Percentiles rank a stretch among this genome's conserved stretches.
Evolutionary conservation across 495 filamentous ascomycete species (phyloP).

Genomic region (Penicillium mononematosum): DNA sequence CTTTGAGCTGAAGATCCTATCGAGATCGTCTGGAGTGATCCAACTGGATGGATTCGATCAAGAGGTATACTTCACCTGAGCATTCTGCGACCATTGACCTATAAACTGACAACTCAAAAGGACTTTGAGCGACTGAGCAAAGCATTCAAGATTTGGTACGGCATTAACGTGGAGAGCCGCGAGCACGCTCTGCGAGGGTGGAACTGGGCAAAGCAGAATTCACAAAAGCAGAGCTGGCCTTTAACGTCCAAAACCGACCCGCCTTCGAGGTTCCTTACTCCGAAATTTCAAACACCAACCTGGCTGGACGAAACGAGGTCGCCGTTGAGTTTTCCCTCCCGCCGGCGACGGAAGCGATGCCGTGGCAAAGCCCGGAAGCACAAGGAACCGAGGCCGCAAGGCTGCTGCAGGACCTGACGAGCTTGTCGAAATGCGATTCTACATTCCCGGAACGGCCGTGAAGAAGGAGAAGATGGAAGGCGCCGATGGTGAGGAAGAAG

Average conservation of each 20-base stretch:
- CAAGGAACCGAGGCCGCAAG: conserved; percentile 80
- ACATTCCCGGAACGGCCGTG: conserved; percentile 87
- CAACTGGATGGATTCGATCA: conserved; percentile 94
- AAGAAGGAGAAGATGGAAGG: conserved; percentile 79
- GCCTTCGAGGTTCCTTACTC: conserved; percentile 97
- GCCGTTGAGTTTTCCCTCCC: conserved; percentile 82
- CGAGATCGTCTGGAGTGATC: conserved; percentile 77
- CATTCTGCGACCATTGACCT: background rate
- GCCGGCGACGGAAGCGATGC: conserved; percentile 66
- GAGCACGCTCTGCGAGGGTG: conserved; percentile 95
- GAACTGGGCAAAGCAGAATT: conserved; percentile 99
- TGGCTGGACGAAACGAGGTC: conserved; percentile 97
- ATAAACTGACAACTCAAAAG: conserved; percentile 40
- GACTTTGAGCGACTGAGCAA: conserved; percentile 87
- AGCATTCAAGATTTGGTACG: conserved; percentile 95
- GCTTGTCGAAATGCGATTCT: conserved; percentile 97
- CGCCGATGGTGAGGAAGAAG: conserved; percentile 65
- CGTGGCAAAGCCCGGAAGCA: conserved; percentile 70
- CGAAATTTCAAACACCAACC: conserved; percentile 96
- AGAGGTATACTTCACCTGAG: conserved; percentile 58
- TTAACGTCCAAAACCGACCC: conserved; percentile 95
- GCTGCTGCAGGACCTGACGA: conserved; percentile 85
- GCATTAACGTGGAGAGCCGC: conserved; percentile 82
- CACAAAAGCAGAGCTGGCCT: conserved; percentile 87
- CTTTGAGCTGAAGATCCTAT: conserved; percentile 87